Conservation (phyloP, 1,284 basidiomycete genomes). For the Athelia psychrophila region DNA sequence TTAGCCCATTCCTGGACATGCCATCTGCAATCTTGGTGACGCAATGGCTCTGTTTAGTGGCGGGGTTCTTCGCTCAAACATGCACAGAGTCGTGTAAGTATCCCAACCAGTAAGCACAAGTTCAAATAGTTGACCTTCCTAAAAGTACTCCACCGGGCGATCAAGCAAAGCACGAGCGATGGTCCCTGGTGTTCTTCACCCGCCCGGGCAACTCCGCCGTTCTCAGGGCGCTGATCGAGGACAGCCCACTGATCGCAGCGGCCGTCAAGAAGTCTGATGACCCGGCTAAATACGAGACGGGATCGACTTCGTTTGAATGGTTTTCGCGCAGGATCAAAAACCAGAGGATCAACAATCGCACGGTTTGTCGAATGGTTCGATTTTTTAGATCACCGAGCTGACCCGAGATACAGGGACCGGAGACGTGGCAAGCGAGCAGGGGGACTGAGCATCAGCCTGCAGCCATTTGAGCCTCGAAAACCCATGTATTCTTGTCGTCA, state of each 20-base stretch:
- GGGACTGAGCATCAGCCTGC: conserved; percentile 26
- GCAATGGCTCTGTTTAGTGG: conserved; percentile 56
- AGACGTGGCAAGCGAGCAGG: conserved; percentile 30
- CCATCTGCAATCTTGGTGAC: conserved; percentile 61
- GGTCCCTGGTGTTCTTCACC: conserved; percentile 62
- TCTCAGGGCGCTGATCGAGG: conserved; percentile 45
- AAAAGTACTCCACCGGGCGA: conserved; percentile 40
- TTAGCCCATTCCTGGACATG: conserved; percentile 56
- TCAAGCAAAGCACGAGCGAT: conserved; percentile 46
- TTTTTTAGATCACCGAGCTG: background rate
- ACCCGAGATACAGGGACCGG: conserved; percentile 25
- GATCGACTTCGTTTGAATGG: conserved; percentile 47
- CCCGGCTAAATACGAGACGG: conserved; percentile 33
- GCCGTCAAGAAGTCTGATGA: conserved; percentile 26
- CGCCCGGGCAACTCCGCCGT: conserved; percentile 52
- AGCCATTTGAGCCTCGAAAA: background rate
- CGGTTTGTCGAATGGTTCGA: conserved; percentile 17
- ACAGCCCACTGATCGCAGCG: conserved; percentile 44
- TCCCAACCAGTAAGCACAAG: conserved; percentile 2
- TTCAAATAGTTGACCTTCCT: background rate
- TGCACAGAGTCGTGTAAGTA: conserved; percentile 47
- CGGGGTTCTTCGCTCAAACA: conserved; percentile 53
- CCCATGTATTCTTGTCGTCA: no score
- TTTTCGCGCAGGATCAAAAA: conserved; percentile 43
- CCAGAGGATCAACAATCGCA: conserved; percentile 42